phyloP scores from a whole-genome alignment of 495 filamentous ascomycete genomes.

The Daldinia decipiens region DNA sequence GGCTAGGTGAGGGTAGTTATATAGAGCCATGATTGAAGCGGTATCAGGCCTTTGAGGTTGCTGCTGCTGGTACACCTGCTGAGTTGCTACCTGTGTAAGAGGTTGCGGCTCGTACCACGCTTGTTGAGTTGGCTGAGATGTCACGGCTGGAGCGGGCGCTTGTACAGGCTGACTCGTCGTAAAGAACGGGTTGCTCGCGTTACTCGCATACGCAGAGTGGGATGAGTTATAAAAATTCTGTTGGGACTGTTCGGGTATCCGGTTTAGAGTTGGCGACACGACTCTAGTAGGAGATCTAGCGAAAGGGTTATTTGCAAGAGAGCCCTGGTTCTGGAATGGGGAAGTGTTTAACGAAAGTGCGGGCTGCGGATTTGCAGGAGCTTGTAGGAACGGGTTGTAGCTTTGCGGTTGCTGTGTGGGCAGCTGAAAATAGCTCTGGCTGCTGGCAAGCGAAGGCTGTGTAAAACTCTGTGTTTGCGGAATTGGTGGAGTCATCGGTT shows the following conservation, averaged over 20 bases:
- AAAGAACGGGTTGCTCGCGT: constrained; percentile 68
- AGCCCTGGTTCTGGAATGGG: constrained; percentile 43
- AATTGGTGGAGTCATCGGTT: constrained; percentile 68
- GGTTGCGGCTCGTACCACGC: constrained; percentile 46
- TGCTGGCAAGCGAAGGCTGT: constrained; percentile 56
- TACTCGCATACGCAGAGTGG: constrained; percentile 54
- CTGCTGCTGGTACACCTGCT: constrained; percentile 32
- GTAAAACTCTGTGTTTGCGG: constrained; percentile 64
- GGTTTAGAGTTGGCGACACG: constrained; percentile 56
- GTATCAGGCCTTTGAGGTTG: constrained; percentile 69
- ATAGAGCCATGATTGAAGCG: constrained; percentile 86
- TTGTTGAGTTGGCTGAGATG: constrained; percentile 52
- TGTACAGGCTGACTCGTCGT: constrained; percentile 49
- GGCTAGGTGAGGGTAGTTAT: constrained; percentile 79
- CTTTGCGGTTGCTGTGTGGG: constrained; percentile 50
- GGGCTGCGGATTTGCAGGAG: constrained; percentile 45
- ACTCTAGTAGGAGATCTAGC: constrained; percentile 58
- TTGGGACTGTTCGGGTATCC: constrained; percentile 63
- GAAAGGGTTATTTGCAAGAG: constrained; percentile 56
- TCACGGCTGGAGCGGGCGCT: constrained; percentile 49
- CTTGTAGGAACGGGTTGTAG: constrained; percentile 76
- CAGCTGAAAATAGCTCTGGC: constrained; percentile 59
- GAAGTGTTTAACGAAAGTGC: constrained; percentile 55
- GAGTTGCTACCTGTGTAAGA: constrained; percentile 23
- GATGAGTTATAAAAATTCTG: constrained; percentile 58